Percentiles rank a stretch among this genome's conserved stretches.
phyloP scores from a whole-genome alignment of 495 filamentous ascomycete species.

The Amphirosellinia nigrospora region DNA sequence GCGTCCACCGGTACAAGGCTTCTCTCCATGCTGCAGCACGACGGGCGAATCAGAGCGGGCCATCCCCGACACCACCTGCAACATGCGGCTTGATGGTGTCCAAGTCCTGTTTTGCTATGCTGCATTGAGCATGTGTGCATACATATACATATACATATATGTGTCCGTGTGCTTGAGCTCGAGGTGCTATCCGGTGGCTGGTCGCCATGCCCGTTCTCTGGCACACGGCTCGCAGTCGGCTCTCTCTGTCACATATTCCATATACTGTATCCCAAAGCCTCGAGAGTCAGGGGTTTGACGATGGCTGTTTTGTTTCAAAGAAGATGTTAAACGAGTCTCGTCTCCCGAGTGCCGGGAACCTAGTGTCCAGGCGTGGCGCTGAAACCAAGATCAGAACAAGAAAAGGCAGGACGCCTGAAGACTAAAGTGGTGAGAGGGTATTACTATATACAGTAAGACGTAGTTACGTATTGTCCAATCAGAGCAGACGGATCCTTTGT shows the following conservation, averaged over 20 bases:
- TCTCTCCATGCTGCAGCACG: conserved; percentile 31
- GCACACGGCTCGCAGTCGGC: conserved; percentile 11
- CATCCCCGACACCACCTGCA: conserved; percentile 30
- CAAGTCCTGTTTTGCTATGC: conserved; percentile 20
- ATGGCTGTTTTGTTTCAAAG: conserved; percentile 19
- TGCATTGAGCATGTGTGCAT: conserved; percentile 12
- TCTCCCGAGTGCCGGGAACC: conserved; percentile 22
- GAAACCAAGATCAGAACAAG: conserved; percentile 16
- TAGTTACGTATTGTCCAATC: neutral
- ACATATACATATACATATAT: neutral
- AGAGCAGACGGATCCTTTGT: neutral
- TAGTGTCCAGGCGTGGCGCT: neutral
- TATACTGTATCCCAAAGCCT: conserved; percentile 11
- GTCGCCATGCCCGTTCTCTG: neutral
- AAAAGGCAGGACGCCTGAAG: neutral
- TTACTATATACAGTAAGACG: conserved; percentile 17
- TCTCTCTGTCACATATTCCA: neutral
- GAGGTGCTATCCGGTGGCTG: neutral
- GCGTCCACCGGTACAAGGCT: conserved; percentile 42
- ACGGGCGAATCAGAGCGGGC: conserved; percentile 37
- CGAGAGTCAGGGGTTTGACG: conserved; percentile 2
- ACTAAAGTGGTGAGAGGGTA: neutral
- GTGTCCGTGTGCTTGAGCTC: conserved; percentile 19
- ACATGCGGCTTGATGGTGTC: conserved; percentile 25
- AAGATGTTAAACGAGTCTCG: conserved; percentile 19